phyloP scores from a whole-genome alignment of 768 basidiomycete genomes.

The Panaeolus cyanescens region DNA sequence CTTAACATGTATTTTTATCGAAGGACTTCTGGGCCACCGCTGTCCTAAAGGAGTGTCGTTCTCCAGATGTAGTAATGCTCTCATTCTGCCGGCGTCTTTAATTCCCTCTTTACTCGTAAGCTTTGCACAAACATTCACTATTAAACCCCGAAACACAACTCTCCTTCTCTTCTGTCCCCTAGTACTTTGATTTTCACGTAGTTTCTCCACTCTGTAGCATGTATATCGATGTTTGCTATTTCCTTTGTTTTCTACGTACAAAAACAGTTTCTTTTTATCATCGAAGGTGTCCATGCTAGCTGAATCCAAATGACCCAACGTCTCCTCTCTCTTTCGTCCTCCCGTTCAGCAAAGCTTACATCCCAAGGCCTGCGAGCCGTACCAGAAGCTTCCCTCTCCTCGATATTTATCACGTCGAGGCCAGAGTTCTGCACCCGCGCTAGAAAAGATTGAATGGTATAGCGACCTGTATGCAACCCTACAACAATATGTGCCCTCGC shows the following conservation, averaged over 20 bases:
- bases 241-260: not conserved
- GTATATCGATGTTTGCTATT: not conserved
- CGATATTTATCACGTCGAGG: slow-evolving; percentile 44
- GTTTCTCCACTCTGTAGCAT: slow-evolving; percentile 2
- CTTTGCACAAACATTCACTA: not conserved
- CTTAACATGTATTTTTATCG: slow-evolving; percentile 2
- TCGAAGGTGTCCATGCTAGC: slow-evolving; percentile 43
- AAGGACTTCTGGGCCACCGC: not conserved
- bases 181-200: not conserved
- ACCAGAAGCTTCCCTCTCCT: slow-evolving; percentile 51
- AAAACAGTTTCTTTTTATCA: not conserved
- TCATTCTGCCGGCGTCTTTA: not conserved
- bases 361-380: slow-evolving; percentile 48
- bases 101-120: not conserved
- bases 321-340: slow-evolving; percentile 69
- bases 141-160: not conserved
- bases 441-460: slow-evolving; percentile 68
- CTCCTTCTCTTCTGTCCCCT: slow-evolving; percentile 2
- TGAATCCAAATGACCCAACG: slow-evolving; percentile 73
- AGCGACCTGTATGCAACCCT: slow-evolving; percentile 76
- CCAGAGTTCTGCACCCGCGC: slow-evolving; percentile 35
- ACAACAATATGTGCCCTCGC: slow-evolving; percentile 69
- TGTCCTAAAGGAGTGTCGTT: not conserved
- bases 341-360: slow-evolving; percentile 44
- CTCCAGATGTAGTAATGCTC: not conserved